Evolutionary conservation across 108 stramenopile genomes (phyloP).

Genomic region (Bacterosira constricta): DNA sequence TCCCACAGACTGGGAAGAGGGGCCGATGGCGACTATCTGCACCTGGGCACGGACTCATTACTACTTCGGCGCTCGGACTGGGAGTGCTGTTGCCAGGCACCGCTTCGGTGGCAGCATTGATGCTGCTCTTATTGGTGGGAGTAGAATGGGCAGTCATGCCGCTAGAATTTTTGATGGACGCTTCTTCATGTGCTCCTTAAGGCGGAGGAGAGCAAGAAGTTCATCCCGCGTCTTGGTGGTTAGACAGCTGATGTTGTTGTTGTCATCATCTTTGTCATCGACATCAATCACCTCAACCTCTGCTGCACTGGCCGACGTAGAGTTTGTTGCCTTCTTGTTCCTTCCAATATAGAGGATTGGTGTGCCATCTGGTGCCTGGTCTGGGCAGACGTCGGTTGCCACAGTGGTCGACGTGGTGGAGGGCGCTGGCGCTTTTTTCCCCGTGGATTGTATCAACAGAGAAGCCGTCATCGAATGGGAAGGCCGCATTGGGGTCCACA

Average conservation of each 20-base stretch:
- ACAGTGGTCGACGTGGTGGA: too few relatives aligned
- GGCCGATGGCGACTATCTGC: neutral
- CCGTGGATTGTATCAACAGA: neutral
- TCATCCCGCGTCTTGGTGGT: neutral
- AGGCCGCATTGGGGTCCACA: neutral
- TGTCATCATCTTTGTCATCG: too few relatives aligned
- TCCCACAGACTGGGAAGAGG: neutral
- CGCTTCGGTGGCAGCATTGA: neutral
- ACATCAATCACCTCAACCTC: neutral
- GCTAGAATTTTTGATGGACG: too few relatives aligned
- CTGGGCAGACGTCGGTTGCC: too few relatives aligned
- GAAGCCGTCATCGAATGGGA: conserved; percentile 1
- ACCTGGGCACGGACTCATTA: neutral
- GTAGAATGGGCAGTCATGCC: neutral
- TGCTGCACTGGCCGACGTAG: neutral
- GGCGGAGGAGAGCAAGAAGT: neutral
- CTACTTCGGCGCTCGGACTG: neutral
- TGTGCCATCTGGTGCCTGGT: too few relatives aligned
- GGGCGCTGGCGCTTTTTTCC: too few relatives aligned
- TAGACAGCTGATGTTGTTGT: neutral
- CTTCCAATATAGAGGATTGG: too few relatives aligned
- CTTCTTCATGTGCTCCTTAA: neutral
- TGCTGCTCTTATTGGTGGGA: neutral
- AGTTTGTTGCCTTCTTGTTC: neutral
- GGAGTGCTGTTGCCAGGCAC: neutral